phyloP scores from a whole-genome alignment of 495 filamentous ascomycete species.

The Hypoxylon crocopeplum region DNA sequence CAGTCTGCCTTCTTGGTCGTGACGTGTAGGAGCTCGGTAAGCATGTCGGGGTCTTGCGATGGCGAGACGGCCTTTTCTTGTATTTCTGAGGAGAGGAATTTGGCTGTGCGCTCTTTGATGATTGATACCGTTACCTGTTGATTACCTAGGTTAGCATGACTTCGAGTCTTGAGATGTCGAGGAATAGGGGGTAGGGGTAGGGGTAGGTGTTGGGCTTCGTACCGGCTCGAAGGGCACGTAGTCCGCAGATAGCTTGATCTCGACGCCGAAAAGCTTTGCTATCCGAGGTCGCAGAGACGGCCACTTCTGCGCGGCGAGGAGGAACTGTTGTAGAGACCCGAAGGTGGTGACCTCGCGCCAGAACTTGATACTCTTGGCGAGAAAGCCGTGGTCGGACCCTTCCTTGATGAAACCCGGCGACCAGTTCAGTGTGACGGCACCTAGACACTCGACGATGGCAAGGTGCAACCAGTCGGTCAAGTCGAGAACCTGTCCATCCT shows the following conservation, averaged over 20 bases:
- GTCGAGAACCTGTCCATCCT: conserved; percentile 43
- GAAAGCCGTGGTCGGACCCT: conserved; percentile 45
- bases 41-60: conserved; percentile 32
- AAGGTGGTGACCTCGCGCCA: conserved; percentile 49
- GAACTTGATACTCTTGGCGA: conserved; percentile 41
- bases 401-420: conserved; percentile 45
- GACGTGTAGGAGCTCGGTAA: conserved; percentile 46
- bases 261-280: conserved; percentile 13
- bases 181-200: background rate
- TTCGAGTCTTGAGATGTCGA: no score
- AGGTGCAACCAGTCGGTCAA: conserved; percentile 54
- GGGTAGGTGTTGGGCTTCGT: background rate
- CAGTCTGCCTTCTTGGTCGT: conserved; percentile 44
- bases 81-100: conserved; percentile 12
- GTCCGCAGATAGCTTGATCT: conserved; percentile 8
- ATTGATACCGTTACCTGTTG: background rate
- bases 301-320: conserved; percentile 16
- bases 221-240: conserved; percentile 20
- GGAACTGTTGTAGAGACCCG: conserved; percentile 26
- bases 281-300: conserved; percentile 5
- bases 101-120: conserved; percentile 10
- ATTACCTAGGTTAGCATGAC: background rate
- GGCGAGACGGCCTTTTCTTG: background rate
- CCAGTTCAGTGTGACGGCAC: conserved; percentile 50
- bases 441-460: conserved; percentile 49